Conservation (phyloP, 345 rosid species). For the Abelmoschus esculentus region DNA sequence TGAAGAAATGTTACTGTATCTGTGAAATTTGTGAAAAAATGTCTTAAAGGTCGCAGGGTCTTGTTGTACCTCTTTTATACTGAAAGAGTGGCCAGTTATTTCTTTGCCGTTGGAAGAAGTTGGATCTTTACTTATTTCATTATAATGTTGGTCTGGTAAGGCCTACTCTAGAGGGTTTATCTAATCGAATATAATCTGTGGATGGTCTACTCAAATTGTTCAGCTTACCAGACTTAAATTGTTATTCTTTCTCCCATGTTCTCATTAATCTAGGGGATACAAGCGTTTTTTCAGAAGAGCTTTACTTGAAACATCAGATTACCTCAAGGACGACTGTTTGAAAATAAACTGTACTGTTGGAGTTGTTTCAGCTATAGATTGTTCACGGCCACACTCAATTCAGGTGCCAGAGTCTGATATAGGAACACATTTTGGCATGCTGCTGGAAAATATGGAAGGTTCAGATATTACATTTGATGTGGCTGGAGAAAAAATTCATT, state of each 20-base stretch:
- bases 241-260: neutral
- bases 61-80: neutral
- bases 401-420: slow-evolving; percentile 56
- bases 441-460: slow-evolving; percentile 51
- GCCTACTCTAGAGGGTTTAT: neutral
- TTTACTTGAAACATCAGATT: slow-evolving; percentile 59
- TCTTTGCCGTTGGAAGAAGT: too few species aligned
- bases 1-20: neutral
- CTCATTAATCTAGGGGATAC: slow-evolving; percentile 46
- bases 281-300: slow-evolving; percentile 64
- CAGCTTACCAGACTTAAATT: neutral
- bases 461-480: slow-evolving; percentile 54
- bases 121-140: too few species aligned
- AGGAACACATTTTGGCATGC: slow-evolving; percentile 48
- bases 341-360: slow-evolving; percentile 67
- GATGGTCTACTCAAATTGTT: neutral
- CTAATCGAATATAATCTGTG: neutral
- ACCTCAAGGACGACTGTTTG: slow-evolving; percentile 58
- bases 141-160: neutral
- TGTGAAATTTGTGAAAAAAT: neutral
- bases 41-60: neutral
- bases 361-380: slow-evolving; percentile 45
- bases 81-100: too few species aligned
- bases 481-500: slow-evolving; percentile 45
- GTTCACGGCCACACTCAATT: slow-evolving; percentile 38